These are phyloP conservation scores for Platanthera zijinensis DNA, from an alignment of 106 monocot genomes.

Conservation along the genomic window DNA sequence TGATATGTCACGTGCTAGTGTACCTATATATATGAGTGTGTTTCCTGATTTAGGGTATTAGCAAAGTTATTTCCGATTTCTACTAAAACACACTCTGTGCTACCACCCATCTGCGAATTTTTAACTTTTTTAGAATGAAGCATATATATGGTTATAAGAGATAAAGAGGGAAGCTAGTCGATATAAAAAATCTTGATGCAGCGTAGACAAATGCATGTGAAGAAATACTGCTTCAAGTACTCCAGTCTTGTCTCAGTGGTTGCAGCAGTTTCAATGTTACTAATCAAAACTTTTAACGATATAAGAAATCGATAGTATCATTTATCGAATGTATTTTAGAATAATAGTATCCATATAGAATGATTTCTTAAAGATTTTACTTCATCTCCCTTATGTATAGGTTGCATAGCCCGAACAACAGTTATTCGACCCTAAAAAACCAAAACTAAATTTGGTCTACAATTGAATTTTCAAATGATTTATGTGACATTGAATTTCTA, in stretches of 20 bases:
- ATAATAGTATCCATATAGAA: not conserved
- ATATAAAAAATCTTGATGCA: conserved; percentile 38
- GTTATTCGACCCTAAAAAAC: conserved; percentile 75
- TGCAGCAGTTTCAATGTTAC: conserved; percentile 92
- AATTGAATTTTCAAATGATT: conserved; percentile 43
- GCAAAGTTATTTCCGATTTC: too few species aligned
- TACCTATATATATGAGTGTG: too few species aligned
- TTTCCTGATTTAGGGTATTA: too few species aligned
- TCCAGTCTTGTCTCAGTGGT: conserved; percentile 49
- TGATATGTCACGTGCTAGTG: too few species aligned
- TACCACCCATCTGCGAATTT: too few species aligned
- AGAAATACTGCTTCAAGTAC: conserved; percentile 79
- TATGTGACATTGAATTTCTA: not conserved
- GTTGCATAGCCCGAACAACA: conserved; percentile 76
- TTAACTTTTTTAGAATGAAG: too few species aligned
- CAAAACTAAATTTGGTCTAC: conserved; percentile 83
- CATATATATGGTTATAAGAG: not conserved
- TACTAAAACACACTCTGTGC: too few species aligned
- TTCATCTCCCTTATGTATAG: conserved; percentile 63
- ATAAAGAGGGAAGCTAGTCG: not conserved
- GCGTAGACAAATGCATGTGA: conserved; percentile 57
- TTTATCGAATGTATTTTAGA: not conserved
- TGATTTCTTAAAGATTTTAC: conserved; percentile 21
- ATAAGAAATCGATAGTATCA: not conserved
- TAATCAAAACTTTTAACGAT: conserved; percentile 57